Percentiles rank a stretch among this genome's conserved stretches.
Evolutionary conservation across 2,329 filamentous ascomycete genomes (phyloP).

Genomic region (Penicillium griseofulvum): DNA sequence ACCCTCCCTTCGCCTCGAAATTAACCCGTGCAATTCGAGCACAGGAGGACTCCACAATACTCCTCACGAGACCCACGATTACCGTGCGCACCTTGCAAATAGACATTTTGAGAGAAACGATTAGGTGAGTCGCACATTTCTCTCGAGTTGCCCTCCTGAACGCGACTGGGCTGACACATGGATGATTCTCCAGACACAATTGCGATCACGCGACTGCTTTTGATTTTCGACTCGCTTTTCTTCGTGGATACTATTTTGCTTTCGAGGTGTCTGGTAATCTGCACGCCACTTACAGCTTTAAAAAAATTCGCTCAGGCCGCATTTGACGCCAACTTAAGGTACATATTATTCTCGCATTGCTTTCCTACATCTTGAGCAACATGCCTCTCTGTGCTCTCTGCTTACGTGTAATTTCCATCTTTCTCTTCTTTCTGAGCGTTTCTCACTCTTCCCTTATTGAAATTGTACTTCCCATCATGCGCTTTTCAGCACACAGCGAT

Average conservation of each 20-base stretch:
- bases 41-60: neutral
- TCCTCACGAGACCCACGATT: slow-evolving; percentile 28
- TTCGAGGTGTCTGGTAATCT: neutral
- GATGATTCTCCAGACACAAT: neutral
- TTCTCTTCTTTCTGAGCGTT: neutral
- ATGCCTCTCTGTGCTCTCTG: neutral
- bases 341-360: neutral
- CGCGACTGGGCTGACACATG: slow-evolving; percentile 5
- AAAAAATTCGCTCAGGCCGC: neutral
- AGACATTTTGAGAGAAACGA: slow-evolving; percentile 18
- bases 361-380: neutral
- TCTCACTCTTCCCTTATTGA: neutral
- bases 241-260: neutral
- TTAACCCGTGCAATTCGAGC: neutral
- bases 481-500: neutral
- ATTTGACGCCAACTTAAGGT: neutral
- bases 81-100: slow-evolving; percentile 24
- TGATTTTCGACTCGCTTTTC: slow-evolving; percentile 1
- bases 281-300: neutral
- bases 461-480: neutral
- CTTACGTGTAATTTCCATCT: neutral
- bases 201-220: slow-evolving; percentile 9
- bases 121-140: slow-evolving; percentile 32
- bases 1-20: neutral
- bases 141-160: neutral